These are phyloP conservation scores for Cystoderma amianthinum DNA, from an alignment of 768 basidiomycete genomes.

Conservation along the genomic window DNA sequence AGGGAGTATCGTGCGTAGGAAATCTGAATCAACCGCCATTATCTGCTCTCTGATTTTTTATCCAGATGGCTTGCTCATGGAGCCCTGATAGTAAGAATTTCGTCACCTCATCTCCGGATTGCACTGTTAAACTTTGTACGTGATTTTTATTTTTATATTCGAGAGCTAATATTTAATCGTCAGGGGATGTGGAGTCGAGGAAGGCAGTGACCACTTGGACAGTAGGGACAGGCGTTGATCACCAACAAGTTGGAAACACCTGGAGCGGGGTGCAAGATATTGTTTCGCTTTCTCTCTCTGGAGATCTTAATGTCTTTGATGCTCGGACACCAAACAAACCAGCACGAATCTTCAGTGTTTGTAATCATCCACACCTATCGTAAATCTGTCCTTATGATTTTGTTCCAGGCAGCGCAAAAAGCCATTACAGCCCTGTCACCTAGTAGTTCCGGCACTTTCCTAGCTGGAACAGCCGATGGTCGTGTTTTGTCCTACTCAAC, in stretches of 20 bases:
- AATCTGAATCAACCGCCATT: too few relatives aligned
- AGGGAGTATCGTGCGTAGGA: conserved; percentile 61
- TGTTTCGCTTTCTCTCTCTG: conserved; percentile 78
- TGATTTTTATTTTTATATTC: background rate
- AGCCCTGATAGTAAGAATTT: conserved; percentile 65
- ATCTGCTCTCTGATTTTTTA: too few relatives aligned
- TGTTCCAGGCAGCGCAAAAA: conserved; percentile 71
- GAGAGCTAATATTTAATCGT: background rate
- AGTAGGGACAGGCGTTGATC: conserved; percentile 62
- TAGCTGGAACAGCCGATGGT: conserved; percentile 78
- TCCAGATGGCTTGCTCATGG: conserved; percentile 76
- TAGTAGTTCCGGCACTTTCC: conserved; percentile 50
- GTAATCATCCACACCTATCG: conserved; percentile 8
- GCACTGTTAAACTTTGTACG: conserved; percentile 83
- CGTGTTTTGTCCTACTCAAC: conserved; percentile 61
- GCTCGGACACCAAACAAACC: conserved; percentile 57
- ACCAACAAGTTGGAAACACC: conserved; percentile 87
- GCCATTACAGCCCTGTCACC: conserved; percentile 61
- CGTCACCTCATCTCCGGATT: conserved; percentile 81
- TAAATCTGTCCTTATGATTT: background rate
- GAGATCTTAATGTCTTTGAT: conserved; percentile 80
- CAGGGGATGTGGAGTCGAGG: conserved; percentile 77
- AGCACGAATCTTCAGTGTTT: conserved; percentile 53
- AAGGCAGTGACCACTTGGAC: conserved; percentile 66
- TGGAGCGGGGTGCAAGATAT: conserved; percentile 71